phyloP scores from a whole-genome alignment of 495 filamentous ascomycete genomes.

The Hyaloscypha variabilis region DNA sequence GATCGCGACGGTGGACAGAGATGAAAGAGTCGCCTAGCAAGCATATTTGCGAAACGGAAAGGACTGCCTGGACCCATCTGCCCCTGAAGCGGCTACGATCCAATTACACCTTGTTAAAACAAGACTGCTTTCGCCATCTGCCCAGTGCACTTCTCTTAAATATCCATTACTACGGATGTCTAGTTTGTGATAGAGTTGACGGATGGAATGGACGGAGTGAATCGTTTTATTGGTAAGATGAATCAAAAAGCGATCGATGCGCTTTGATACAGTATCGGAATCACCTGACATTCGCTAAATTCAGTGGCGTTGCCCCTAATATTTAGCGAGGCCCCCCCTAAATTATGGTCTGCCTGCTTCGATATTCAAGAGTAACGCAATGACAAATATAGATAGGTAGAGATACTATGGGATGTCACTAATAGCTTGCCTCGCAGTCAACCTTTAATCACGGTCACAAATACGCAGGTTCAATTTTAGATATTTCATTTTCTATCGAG shows the following conservation, averaged over 20 bases:
- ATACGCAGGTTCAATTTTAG: too few relatives aligned
- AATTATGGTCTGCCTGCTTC: too few relatives aligned
- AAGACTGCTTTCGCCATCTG: background rate
- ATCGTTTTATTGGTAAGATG: background rate
- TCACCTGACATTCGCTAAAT: background rate
- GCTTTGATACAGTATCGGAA: background rate
- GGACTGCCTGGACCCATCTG: conserved; percentile 1
- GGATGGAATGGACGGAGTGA: background rate
- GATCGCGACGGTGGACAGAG: conserved; percentile 11
- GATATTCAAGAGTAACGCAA: too few relatives aligned
- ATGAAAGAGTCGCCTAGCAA: background rate
- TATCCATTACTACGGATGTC: background rate
- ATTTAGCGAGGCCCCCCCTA: too few relatives aligned
- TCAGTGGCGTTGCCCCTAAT: background rate
- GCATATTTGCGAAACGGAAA: background rate
- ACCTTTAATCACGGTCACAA: too few relatives aligned
- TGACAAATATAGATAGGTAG: too few relatives aligned
- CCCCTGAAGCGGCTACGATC: background rate
- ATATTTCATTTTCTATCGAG: too few relatives aligned
- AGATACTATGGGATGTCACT: too few relatives aligned
- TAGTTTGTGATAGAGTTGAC: background rate
- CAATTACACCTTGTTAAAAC: background rate
- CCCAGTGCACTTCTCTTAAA: background rate
- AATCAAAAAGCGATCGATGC: background rate
- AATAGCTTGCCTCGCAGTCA: too few relatives aligned